Percentiles rank a stretch among this genome's conserved stretches.
Conservation (phyloP, 2,329 filamentous ascomycete species). For the Cladosporium sp. region DNA sequence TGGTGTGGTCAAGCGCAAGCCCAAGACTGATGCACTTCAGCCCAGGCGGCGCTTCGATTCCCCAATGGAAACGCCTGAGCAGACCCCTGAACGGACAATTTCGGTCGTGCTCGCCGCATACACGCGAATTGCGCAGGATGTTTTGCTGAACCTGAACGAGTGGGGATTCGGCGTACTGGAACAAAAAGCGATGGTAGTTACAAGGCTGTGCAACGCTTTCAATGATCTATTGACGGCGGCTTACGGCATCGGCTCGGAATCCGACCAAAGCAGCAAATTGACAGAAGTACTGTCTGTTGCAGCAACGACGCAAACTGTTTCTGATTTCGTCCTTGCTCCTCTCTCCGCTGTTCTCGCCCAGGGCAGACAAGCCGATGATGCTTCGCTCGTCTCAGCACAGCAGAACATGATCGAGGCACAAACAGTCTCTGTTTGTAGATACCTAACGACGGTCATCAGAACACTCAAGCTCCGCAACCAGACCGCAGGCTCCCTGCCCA, state of each 20-base stretch:
- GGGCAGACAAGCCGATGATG: slow-evolving; percentile 6
- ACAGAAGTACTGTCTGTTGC: slow-evolving; percentile 69
- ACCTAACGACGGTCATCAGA: slow-evolving; percentile 11
- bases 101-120: slow-evolving; percentile 71
- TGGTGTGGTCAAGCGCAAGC: slow-evolving; percentile 68
- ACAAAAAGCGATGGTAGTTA: slow-evolving; percentile 69
- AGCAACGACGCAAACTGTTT: slow-evolving; percentile 49
- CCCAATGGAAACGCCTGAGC: slow-evolving; percentile 59
- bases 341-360: slow-evolving; percentile 8
- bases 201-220: slow-evolving; percentile 68
- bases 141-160: slow-evolving; percentile 80
- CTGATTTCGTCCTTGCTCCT: slow-evolving; percentile 19
- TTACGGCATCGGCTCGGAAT: slow-evolving; percentile 71
- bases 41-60: slow-evolving; percentile 45
- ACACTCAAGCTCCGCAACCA: slow-evolving; percentile 6
- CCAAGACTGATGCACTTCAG: slow-evolving; percentile 54
- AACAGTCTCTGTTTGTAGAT: slow-evolving; percentile 13
- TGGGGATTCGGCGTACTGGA: slow-evolving; percentile 77
- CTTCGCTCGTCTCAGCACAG: slow-evolving; percentile 8
- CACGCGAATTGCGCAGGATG: slow-evolving; percentile 74
- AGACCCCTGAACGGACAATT: slow-evolving; percentile 77
- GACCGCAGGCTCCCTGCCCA: slow-evolving; percentile 30
- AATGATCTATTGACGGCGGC: slow-evolving; percentile 70
- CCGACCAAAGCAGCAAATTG: slow-evolving; percentile 49
- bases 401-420: slow-evolving; percentile 12